A percentile compares a stretch with the other conserved stretches of the same genome.
These are phyloP conservation scores for Citrus sinensis DNA, from an alignment of 345 rosid species.

Conservation along the genomic window DNA sequence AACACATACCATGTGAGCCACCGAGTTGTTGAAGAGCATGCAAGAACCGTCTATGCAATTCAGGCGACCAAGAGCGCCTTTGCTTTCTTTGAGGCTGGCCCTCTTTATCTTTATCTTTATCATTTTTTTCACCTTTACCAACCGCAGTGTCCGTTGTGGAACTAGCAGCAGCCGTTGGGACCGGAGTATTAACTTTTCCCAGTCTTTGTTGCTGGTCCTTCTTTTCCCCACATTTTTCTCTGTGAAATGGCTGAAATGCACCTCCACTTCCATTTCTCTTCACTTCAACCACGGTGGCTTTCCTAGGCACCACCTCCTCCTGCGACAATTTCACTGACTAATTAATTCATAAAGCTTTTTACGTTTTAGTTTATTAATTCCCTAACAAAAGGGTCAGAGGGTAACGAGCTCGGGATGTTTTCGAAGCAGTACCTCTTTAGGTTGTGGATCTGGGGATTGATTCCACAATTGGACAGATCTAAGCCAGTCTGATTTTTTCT, in stretches of 20 bases:
- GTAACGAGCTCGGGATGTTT: neutral
- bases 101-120: constrained; percentile 25
- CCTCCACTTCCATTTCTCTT: constrained; percentile 57
- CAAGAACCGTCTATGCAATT: constrained; percentile 78
- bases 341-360: neutral
- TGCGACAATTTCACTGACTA: constrained; percentile 2
- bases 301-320: constrained; percentile 57
- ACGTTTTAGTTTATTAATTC: constrained; percentile 7
- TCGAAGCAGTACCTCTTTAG: constrained; percentile 31
- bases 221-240: constrained; percentile 37
- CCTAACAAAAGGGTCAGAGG: neutral
- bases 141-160: constrained; percentile 33
- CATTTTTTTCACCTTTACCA: neutral
- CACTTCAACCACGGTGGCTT: constrained; percentile 60
- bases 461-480: constrained; percentile 96
- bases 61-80: constrained; percentile 95
- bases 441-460: constrained; percentile 56
- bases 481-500: constrained; percentile 94
- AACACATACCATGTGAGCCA: constrained; percentile 68
- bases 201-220: constrained; percentile 26
- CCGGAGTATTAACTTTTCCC: constrained; percentile 20
- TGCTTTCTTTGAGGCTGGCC: constrained; percentile 59
- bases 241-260: constrained; percentile 78
- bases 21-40: constrained; percentile 93
- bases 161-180: constrained; percentile 51